These are phyloP conservation scores for Phaeosphaeriaceae sp. DNA, from an alignment of 2,329 filamentous ascomycete species.

Conservation along the genomic window DNA sequence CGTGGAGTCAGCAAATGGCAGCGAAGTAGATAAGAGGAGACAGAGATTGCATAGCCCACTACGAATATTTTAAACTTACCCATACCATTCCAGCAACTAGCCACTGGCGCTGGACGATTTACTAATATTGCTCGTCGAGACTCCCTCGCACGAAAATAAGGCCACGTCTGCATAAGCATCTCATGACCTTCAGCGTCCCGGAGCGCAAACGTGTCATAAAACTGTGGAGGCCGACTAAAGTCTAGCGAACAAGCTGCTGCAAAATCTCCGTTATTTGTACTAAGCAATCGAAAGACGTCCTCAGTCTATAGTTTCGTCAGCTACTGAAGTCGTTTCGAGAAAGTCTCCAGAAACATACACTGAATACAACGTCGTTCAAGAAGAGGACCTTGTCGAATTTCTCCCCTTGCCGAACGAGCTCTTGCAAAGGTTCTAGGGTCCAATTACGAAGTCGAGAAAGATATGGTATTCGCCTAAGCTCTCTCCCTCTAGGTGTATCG, in stretches of 20 bases:
- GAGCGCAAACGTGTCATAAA: constrained; percentile 69
- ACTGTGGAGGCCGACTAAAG: constrained; percentile 55
- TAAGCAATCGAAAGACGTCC: constrained; percentile 61
- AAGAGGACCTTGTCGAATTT: constrained; percentile 65
- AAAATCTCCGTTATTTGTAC: constrained; percentile 64
- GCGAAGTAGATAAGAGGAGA: no score
- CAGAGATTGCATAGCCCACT: no score
- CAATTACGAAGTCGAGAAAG: constrained; percentile 68
- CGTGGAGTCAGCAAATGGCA: no score
- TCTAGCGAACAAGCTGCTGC: constrained; percentile 68
- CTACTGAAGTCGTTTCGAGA: no score
- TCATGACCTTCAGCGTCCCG: constrained; percentile 61
- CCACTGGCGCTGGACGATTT: constrained; percentile 62
- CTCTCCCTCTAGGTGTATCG: constrained; percentile 57
- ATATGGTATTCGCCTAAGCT: constrained; percentile 71
- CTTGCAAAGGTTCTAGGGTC: constrained; percentile 63
- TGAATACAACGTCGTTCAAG: constrained; percentile 68
- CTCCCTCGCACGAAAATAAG: constrained; percentile 60
- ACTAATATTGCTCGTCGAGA: constrained; percentile 60
- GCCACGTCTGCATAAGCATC: constrained; percentile 63
- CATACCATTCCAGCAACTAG: constrained; percentile 74
- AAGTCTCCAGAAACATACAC: no score
- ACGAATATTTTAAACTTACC: no score
- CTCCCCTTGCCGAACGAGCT: constrained; percentile 57
- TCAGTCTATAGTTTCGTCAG: no score